A percentile compares a stretch with the other conserved stretches of the same genome.
Evolutionary conservation across 2,329 filamentous ascomycete genomes (phyloP).

Genomic region (Beauveria sp.): DNA sequence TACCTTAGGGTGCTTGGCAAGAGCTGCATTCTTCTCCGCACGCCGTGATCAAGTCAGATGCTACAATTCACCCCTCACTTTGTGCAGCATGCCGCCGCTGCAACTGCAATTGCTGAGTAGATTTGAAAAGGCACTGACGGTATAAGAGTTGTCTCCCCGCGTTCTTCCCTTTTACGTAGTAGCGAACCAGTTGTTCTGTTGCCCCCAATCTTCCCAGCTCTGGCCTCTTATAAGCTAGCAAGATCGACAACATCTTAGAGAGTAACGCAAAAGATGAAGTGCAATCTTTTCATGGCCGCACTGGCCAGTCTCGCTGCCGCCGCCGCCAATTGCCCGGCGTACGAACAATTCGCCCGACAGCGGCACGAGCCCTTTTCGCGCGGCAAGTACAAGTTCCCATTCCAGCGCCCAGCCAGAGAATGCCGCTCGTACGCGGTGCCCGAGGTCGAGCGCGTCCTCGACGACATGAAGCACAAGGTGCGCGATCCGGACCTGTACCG

Average conservation of each 20-base stretch:
- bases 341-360: conserved; percentile 26
- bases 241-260: too few relatives aligned
- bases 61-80: too few relatives aligned
- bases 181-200: not conserved
- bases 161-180: too few relatives aligned
- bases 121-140: too few relatives aligned
- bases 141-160: too few relatives aligned
- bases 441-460: conserved; percentile 68
- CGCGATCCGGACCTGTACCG: conserved; percentile 68
- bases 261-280: conserved; percentile 4
- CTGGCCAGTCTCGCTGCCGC: conserved; percentile 14
- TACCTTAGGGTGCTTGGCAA: too few relatives aligned
- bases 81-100: too few relatives aligned
- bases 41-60: too few relatives aligned
- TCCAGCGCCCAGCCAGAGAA: conserved; percentile 64
- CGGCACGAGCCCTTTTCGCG: conserved; percentile 63
- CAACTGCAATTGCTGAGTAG: too few relatives aligned
- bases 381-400: conserved; percentile 71
- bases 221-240: too few relatives aligned
- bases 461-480: conserved; percentile 60
- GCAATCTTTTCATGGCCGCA: not conserved
- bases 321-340: conserved; percentile 26
- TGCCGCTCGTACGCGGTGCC: conserved; percentile 78
- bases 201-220: not conserved
- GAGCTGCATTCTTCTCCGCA: too few relatives aligned